These are phyloP conservation scores for Vitis hybrid DNA, from an alignment of 177 flowering plant species.

Conservation along the genomic window DNA sequence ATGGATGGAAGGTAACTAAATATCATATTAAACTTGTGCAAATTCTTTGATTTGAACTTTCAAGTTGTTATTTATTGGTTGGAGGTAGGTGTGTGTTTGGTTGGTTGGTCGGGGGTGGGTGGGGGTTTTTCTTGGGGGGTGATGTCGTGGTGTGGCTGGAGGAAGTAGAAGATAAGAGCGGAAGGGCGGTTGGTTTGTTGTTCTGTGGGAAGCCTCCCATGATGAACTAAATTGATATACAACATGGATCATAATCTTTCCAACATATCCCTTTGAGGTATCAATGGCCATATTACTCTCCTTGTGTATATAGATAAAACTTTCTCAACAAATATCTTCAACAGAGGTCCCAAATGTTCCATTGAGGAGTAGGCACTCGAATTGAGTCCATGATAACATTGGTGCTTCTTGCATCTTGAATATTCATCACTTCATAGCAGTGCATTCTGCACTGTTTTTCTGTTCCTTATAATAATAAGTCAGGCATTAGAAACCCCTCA, in stretches of 20 bases:
- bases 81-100: neutral
- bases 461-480: neutral
- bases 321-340: neutral
- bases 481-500: neutral
- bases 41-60: neutral
- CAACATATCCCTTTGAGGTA: too few relatives aligned
- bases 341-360: neutral
- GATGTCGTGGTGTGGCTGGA: neutral
- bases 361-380: neutral
- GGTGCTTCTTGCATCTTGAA: neutral
- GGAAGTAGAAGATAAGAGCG: too few relatives aligned
- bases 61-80: neutral
- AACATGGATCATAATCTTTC: too few relatives aligned
- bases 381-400: neutral
- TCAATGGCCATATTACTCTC: too few relatives aligned
- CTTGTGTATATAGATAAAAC: too few relatives aligned
- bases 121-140: neutral
- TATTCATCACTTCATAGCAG: neutral
- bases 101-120: neutral
- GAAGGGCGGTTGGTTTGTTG: too few relatives aligned
- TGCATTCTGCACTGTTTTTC: neutral
- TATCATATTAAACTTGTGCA: neutral
- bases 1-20: constrained; percentile 39
- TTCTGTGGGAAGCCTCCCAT: too few relatives aligned
- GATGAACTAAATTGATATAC: too few relatives aligned